phyloP scores from a whole-genome alignment of 163 green algal genomes.

The Chlamydomonas reinhardtii region DNA sequence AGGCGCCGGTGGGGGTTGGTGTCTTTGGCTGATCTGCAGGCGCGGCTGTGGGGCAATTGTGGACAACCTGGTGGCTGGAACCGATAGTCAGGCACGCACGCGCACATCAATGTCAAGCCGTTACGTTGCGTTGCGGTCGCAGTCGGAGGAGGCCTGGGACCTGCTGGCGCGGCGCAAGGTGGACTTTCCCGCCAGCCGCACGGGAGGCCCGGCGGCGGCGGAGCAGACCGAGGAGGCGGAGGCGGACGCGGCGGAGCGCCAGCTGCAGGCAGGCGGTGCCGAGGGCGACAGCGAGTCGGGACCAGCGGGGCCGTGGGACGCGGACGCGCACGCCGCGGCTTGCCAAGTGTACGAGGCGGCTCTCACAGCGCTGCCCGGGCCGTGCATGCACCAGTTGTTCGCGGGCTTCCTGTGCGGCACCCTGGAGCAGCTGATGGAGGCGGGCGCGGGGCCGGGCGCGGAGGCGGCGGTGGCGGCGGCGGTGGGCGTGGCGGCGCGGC shows the following conservation, averaged over 20 bases:
- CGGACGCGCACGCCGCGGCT: background rate
- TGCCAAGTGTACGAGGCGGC: constrained; percentile 37
- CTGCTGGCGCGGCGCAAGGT: constrained; percentile 59
- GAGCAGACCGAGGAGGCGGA: background rate
- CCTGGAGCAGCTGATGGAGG: constrained; percentile 30
- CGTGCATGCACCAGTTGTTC: constrained; percentile 40
- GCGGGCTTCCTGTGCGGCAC: constrained; percentile 11
- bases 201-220: background rate
- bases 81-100: too few relatives aligned
- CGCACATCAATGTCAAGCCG: too few relatives aligned
- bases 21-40: too few relatives aligned
- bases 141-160: constrained; percentile 59
- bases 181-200: constrained; percentile 18
- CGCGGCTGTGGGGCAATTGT: too few relatives aligned
- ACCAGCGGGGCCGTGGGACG: background rate
- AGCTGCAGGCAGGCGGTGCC: background rate
- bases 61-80: too few relatives aligned
- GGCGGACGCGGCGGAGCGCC: background rate
- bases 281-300: background rate
- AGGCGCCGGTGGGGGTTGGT: too few relatives aligned
- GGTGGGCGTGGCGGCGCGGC: constrained; percentile 34
- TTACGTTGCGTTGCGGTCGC: too few relatives aligned
- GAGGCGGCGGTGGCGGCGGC: constrained; percentile 16
- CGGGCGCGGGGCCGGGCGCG: background rate
- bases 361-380: background rate